These are phyloP conservation scores for Irpex sp. DNA, from an alignment of 1,284 basidiomycete species.

Conservation along the genomic window DNA sequence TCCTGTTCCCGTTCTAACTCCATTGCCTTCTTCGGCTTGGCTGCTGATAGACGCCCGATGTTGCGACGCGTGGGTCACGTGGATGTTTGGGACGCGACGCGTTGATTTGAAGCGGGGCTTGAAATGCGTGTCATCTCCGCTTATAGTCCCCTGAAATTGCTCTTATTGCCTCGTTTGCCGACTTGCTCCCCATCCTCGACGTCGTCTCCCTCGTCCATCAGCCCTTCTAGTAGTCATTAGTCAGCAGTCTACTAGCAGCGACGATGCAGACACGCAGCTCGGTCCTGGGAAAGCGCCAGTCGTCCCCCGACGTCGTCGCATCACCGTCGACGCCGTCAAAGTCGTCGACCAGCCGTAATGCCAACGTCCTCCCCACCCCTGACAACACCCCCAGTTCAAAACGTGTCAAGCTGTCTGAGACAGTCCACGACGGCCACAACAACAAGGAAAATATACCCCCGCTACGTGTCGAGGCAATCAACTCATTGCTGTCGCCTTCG, in stretches of 20 bases:
- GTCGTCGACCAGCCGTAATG: constrained; percentile 14
- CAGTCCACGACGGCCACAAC: constrained; percentile 46
- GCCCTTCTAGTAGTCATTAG: constrained; percentile 7
- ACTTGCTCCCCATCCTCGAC: constrained; percentile 2
- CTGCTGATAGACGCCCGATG: neutral
- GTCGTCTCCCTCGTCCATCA: constrained; percentile 12
- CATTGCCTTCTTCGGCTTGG: neutral
- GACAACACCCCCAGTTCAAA: constrained; percentile 64
- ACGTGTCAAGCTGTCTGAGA: constrained; percentile 47
- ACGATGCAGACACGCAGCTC: constrained; percentile 36
- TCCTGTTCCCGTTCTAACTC: constrained; percentile 7
- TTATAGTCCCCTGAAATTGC: constrained; percentile 15
- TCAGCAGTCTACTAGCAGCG: neutral
- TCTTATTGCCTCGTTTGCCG: constrained; percentile 7
- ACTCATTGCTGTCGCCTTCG: constrained; percentile 26
- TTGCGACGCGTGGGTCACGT: constrained; percentile 28
- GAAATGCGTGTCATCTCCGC: constrained; percentile 26
- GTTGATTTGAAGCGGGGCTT: constrained; percentile 28
- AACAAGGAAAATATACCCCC: constrained; percentile 81
- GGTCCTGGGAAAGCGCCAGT: constrained; percentile 57
- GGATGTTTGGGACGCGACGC: constrained; percentile 19
- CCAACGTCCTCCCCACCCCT: constrained; percentile 43
- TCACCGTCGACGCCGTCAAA: constrained; percentile 12
- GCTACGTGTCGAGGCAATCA: constrained; percentile 34
- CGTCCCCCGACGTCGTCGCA: constrained; percentile 20